phyloP scores from a whole-genome alignment of 805 yeast species.

The Zygoascus ofunaensis region DNA sequence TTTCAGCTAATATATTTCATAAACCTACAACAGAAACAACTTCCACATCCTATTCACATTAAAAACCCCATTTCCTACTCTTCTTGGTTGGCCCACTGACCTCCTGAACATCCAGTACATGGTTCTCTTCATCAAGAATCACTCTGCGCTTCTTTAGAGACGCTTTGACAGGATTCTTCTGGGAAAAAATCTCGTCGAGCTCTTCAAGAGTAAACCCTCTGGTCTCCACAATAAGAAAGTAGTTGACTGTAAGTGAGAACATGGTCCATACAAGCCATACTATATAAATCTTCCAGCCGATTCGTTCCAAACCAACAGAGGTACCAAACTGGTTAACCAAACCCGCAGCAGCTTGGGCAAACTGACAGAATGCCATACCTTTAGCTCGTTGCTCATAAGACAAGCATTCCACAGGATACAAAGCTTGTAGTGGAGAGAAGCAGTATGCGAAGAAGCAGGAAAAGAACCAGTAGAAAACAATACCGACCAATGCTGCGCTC shows the following conservation, averaged over 20 bases:
- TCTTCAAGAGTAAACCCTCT: slow-evolving; percentile 73
- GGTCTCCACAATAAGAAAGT: slow-evolving; percentile 66
- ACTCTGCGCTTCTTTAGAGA: slow-evolving; percentile 7
- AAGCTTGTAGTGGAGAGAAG: slow-evolving; percentile 32
- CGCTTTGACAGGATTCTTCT: slow-evolving; percentile 14
- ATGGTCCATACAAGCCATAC: slow-evolving; percentile 30
- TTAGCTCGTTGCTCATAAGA: slow-evolving; percentile 27
- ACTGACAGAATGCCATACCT: slow-evolving; percentile 22
- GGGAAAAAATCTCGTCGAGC: slow-evolving; percentile 49
- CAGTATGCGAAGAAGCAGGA: slow-evolving; percentile 16
- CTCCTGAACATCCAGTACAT: background rate
- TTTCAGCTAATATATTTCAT: too few species aligned
- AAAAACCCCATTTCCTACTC: too few species aligned
- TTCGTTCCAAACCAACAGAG: slow-evolving; percentile 27
- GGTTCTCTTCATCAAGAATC: background rate
- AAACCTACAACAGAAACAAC: too few species aligned
- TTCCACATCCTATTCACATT: too few species aligned
- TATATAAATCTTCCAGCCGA: slow-evolving; percentile 28
- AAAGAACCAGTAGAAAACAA: slow-evolving; percentile 5
- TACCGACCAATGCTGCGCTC: slow-evolving; percentile 14
- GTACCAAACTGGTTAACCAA: slow-evolving; percentile 22
- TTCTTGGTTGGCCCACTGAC: too few species aligned
- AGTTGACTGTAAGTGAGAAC: slow-evolving; percentile 32
- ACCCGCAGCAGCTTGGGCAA: slow-evolving; percentile 25
- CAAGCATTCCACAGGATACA: slow-evolving; percentile 28